Evolutionary conservation across 805 yeast species (phyloP).

Genomic region (Tetrapisispora nanseiensis): DNA sequence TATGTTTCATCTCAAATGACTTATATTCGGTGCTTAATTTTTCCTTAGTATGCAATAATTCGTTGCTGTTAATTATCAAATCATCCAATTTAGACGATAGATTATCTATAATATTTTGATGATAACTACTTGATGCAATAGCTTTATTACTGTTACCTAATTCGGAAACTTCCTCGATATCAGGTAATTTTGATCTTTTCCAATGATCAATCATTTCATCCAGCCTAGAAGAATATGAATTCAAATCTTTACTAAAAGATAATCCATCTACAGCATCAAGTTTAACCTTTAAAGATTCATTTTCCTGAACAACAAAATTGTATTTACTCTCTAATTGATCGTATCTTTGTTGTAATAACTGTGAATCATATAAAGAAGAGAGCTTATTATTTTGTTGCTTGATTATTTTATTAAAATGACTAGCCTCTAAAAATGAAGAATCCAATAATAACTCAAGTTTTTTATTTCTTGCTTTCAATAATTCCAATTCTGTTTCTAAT

Average conservation of each 20-base stretch:
- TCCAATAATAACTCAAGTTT: constrained; percentile 45
- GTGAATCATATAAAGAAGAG: constrained; percentile 31
- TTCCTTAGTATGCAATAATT: constrained; percentile 28
- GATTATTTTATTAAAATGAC: constrained; percentile 44
- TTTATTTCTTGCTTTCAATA: constrained; percentile 32
- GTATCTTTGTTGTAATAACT: constrained; percentile 34
- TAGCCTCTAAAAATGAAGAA: constrained; percentile 42
- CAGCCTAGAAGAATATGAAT: constrained; percentile 22
- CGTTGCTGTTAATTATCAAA: constrained; percentile 39
- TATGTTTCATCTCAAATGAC: constrained; percentile 23
- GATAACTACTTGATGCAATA: constrained; percentile 9
- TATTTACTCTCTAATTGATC: constrained; percentile 39
- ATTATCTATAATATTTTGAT: constrained; percentile 28
- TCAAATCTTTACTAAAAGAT: constrained; percentile 26
- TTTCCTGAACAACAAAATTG: constrained; percentile 37
- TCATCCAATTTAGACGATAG: constrained; percentile 51
- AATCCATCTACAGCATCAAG: constrained; percentile 26
- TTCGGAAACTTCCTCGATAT: neutral
- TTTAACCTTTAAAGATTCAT: constrained; percentile 32
- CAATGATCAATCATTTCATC: constrained; percentile 23
- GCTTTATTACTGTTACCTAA: constrained; percentile 4
- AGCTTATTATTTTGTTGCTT: constrained; percentile 43
- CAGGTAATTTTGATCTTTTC: constrained; percentile 10
- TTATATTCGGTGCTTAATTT: constrained; percentile 29
- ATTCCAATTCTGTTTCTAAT: constrained; percentile 37